Evolutionary conservation across 768 basidiomycete species (phyloP), one percentile per base, ranked within the genome.

Genomic region (Dendrothele bispora): DNA sequence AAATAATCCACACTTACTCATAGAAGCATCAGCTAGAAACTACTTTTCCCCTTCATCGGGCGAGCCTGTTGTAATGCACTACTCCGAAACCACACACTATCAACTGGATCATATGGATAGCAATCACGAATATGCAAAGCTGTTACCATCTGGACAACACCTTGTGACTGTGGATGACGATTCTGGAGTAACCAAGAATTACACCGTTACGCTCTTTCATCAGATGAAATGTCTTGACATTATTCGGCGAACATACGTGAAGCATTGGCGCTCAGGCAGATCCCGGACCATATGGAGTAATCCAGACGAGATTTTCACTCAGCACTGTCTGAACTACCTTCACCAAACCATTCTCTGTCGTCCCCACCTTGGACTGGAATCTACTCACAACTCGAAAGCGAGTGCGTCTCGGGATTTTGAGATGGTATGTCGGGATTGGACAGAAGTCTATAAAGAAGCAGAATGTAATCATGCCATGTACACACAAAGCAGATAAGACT

Each of bases 291-390:
- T 8, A 12, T 3, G 36, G 46, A 1, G 28, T 40, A 6, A 43
- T 52, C n/a, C 14, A 7, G n/a, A n/a, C n/a, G n/a, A n/a, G n/a
- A n/a, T n/a, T 28, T 25, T 42, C 7, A 46, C 55, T 6, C 55
- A 55, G 0, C 69, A 71, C 35, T 71, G 69, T 51, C 40, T 70
- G 21, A 61, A 59, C 28, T 70, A 68, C 52, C 49, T 70, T 15
- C 60, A 66, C 2, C 66, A 69, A 38, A 61, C 58, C 0, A 28
- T 66, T 11, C 51, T 70, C 35, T 71, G 68, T 40, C 50, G 50
- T 2, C 55, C 64, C 5, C 55, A 63, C 36, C 30, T 59, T 12
- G 39, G 51, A 4, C 39, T 58, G 1, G 59, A 61, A 26, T 53
- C 57, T 5, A 49, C 53, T 14, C 38, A 49, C n/a, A 39, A 54